Evolutionary conservation across 768 basidiomycete genomes (phyloP).

Genomic region (Tephrocybe sp.): DNA sequence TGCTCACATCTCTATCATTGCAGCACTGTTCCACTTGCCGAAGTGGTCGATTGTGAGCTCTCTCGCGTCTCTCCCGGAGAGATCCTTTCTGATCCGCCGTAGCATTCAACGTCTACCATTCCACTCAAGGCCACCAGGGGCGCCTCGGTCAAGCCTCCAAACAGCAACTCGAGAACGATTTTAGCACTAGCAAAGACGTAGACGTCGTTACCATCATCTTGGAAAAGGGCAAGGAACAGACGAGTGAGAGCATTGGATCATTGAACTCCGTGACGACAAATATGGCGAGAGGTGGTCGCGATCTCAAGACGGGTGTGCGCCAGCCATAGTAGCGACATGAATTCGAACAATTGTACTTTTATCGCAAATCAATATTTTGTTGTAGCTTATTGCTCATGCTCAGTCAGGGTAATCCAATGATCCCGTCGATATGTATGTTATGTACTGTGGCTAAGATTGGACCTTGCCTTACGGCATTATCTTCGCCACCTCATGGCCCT

Average conservation of each 20-base stretch:
- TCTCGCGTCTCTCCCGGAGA: not conserved
- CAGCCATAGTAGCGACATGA: not conserved
- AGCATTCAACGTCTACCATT: conserved; percentile 74
- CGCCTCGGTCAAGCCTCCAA: conserved; percentile 70
- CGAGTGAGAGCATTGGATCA: conserved; percentile 43
- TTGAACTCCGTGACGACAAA: conserved; percentile 18
- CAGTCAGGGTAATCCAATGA: too few species aligned
- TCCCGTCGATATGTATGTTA: too few species aligned
- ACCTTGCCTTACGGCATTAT: too few species aligned
- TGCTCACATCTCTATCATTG: conserved; percentile 13
- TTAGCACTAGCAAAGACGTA: conserved; percentile 60
- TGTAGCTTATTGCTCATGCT: too few species aligned
- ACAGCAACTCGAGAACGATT: conserved; percentile 76
- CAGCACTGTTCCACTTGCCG: conserved; percentile 67
- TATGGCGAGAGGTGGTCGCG: conserved; percentile 19
- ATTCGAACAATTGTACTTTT: conserved; percentile 3
- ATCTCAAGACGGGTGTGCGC: not conserved
- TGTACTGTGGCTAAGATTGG: too few species aligned
- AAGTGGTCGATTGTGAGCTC: conserved; percentile 77
- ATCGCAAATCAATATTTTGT: too few species aligned
- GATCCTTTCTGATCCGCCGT: conserved; percentile 1
- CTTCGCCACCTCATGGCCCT: not conserved
- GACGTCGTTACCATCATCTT: conserved; percentile 63
- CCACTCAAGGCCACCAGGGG: conserved; percentile 77
- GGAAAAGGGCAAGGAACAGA: conserved; percentile 58